These are phyloP conservation scores for Pythium grandisporangium DNA, from an alignment of 352 stramenopile species.

Conservation along the genomic window DNA sequence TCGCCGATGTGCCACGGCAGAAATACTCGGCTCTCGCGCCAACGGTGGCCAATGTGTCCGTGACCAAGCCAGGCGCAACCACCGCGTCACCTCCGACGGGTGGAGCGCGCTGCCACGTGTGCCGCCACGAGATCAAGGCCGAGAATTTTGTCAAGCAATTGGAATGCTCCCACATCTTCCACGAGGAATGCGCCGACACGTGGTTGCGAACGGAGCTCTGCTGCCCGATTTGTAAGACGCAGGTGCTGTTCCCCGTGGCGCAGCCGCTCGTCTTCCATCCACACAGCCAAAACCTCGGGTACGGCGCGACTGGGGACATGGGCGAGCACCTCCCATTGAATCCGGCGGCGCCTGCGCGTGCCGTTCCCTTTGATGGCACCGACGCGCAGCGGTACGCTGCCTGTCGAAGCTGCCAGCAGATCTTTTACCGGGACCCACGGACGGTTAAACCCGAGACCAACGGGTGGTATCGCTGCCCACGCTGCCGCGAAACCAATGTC, in stretches of 20 bases:
- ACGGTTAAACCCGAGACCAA: slow-evolving; percentile 51
- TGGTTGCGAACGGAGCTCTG: slow-evolving; percentile 29
- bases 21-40: no score
- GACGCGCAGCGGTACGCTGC: slow-evolving; percentile 24
- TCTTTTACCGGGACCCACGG: slow-evolving; percentile 48
- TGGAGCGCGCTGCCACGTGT: slow-evolving; percentile 37
- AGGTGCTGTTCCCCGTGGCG: slow-evolving; percentile 48
- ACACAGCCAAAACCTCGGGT: no score
- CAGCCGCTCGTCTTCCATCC: no score
- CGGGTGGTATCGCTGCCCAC: slow-evolving; percentile 56
- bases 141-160: slow-evolving; percentile 40
- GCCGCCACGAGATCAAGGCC: slow-evolving; percentile 18
- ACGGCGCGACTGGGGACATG: no score
- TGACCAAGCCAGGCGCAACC: no score
- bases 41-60: no score
- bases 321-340: no score
- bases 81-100: no score
- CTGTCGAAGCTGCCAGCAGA: slow-evolving; percentile 51
- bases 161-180: slow-evolving; percentile 51
- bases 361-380: slow-evolving; percentile 24
- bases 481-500: slow-evolving; percentile 41
- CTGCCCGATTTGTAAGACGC: slow-evolving; percentile 48
- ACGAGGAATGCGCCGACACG: slow-evolving; percentile 44
- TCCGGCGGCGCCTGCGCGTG: slow-evolving; percentile 15
- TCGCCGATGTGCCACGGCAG: no score